Conservation (phyloP, 805 yeast genomes). For the Myxozyma vanderwaltii region DNA sequence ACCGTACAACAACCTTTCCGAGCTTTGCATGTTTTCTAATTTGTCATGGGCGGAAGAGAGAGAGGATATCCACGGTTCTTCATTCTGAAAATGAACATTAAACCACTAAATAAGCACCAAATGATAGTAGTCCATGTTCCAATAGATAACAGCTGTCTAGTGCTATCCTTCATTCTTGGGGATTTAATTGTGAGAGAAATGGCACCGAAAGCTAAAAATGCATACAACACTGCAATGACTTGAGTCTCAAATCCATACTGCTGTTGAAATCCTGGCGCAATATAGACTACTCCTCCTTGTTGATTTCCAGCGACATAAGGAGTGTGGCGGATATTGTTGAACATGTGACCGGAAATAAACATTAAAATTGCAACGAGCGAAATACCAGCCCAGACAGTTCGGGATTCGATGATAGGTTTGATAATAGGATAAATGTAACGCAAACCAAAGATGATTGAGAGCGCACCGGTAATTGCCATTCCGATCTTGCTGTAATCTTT, state of each 20-base stretch:
- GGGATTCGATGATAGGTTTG: slow-evolving; percentile 27
- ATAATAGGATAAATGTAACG: slow-evolving; percentile 25
- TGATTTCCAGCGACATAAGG: slow-evolving; percentile 53
- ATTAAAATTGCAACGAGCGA: slow-evolving; percentile 66
- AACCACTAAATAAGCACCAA: slow-evolving; percentile 61
- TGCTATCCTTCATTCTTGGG: slow-evolving; percentile 52
- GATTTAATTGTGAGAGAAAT: slow-evolving; percentile 61
- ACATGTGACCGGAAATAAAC: slow-evolving; percentile 91
- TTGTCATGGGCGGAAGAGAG: slow-evolving; percentile 46
- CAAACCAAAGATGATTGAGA: neutral
- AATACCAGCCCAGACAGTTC: slow-evolving; percentile 62
- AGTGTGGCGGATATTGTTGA: slow-evolving; percentile 76
- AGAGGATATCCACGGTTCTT: slow-evolving; percentile 82
- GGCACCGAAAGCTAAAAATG: slow-evolving; percentile 60
- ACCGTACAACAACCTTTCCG: neutral
- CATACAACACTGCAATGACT: slow-evolving; percentile 65
- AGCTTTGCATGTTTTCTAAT: neutral
- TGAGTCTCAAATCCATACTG: slow-evolving; percentile 92
- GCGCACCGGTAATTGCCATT: slow-evolving; percentile 20
- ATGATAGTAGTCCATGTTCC: slow-evolving; percentile 49
- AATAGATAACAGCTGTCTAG: slow-evolving; percentile 54
- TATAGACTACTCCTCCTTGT: slow-evolving; percentile 52
- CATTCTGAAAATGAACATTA: slow-evolving; percentile 64
- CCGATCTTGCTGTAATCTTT: slow-evolving; percentile 38
- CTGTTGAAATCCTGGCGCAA: slow-evolving; percentile 65